Conservation (phyloP, 768 basidiomycete genomes). For the Dentipellis fragilis region DNA sequence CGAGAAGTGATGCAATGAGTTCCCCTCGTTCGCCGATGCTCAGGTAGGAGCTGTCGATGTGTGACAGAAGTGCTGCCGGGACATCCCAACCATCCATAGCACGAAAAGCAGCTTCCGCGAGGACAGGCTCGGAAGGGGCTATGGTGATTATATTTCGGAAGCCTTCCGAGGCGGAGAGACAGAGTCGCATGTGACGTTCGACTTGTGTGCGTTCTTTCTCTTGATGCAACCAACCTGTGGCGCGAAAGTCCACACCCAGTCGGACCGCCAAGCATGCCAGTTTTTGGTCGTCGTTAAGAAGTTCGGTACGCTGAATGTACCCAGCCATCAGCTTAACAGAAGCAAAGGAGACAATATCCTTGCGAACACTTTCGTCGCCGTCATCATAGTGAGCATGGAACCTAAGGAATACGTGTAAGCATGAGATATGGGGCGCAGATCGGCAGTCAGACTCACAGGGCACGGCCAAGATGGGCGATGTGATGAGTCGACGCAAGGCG, state of each 20-base stretch:
- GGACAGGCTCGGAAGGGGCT: conserved; percentile 19
- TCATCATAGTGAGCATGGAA: conserved; percentile 6
- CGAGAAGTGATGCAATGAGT: conserved; percentile 12
- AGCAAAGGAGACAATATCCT: conserved; percentile 8
- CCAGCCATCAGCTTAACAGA: conserved; percentile 1
- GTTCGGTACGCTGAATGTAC: not conserved
- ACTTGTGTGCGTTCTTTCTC: conserved; percentile 19
- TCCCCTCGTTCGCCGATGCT: conserved; percentile 18
- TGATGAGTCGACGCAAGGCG: conserved; percentile 11
- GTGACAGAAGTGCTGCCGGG: not conserved
- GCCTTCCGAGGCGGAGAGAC: conserved; percentile 11
- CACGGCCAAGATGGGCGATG: conserved; percentile 17
- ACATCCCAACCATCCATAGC: conserved; percentile 6
- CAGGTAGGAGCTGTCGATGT: conserved; percentile 6
- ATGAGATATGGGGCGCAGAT: not conserved
- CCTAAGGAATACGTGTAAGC: conserved; percentile 7
- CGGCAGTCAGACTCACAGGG: conserved; percentile 15
- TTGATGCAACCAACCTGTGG: conserved; percentile 9
- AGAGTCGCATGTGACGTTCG: conserved; percentile 23
- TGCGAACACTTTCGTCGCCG: not conserved
- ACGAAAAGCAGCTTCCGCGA: conserved; percentile 19
- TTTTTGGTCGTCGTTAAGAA: not conserved
- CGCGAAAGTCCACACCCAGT: conserved; percentile 21
- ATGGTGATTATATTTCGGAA: conserved; percentile 16
- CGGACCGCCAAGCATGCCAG: conserved; percentile 13